These are phyloP conservation scores for Cercospora sp. DNA, from an alignment of 2,329 filamentous ascomycete species.

Conservation along the genomic window DNA sequence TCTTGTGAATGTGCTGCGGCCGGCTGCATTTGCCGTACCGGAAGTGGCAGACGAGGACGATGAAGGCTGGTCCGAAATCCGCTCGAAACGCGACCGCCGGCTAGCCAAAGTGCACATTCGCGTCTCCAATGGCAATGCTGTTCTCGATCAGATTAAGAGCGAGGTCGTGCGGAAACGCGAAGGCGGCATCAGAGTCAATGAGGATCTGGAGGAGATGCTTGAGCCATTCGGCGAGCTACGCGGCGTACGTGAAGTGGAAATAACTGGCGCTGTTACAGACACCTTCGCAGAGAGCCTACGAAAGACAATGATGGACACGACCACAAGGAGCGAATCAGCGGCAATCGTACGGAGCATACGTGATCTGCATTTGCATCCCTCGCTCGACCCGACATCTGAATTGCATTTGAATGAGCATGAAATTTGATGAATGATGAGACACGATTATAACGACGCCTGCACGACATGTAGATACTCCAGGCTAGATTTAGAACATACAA, in stretches of 20 bases:
- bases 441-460: background rate
- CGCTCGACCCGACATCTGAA: constrained; percentile 8
- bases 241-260: constrained; percentile 39
- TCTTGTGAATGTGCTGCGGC: constrained; percentile 43
- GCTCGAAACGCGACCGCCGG: constrained; percentile 7
- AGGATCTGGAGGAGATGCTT: constrained; percentile 45
- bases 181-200: constrained; percentile 34
- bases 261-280: constrained; percentile 44
- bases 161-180: constrained; percentile 33
- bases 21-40: background rate
- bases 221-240: constrained; percentile 44
- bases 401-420: constrained; percentile 12
- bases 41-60: constrained; percentile 11
- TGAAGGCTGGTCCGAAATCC: constrained; percentile 12
- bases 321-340: constrained; percentile 6
- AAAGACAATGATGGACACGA: constrained; percentile 35
- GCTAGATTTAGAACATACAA: background rate
- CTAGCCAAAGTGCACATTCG: constrained; percentile 31
- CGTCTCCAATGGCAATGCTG: constrained; percentile 37
- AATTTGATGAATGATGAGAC: constrained; percentile 6
- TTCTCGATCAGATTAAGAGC: constrained; percentile 35
- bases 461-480: background rate
- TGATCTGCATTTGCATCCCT: constrained; percentile 17
- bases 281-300: constrained; percentile 41
- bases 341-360: constrained; percentile 10